Conservation (phyloP, 345 rosid genomes). For the Eucalyptus cladocalyx region DNA sequence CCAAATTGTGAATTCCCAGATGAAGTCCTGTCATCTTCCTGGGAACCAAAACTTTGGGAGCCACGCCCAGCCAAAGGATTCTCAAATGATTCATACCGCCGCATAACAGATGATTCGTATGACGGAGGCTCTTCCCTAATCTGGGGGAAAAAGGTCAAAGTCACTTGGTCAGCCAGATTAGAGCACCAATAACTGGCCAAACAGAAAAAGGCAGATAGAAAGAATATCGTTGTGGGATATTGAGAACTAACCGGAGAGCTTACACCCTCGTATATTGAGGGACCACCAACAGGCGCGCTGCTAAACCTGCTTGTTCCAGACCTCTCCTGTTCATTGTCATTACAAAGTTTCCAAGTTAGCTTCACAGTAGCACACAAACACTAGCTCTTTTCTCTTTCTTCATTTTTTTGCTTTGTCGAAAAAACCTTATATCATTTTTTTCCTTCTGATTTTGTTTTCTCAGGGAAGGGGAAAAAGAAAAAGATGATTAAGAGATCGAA, state of each 20-base stretch:
- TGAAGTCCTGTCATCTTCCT: slow-evolving; percentile 46
- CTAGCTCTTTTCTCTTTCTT: not conserved
- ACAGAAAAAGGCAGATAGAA: not conserved
- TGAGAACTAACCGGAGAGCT: slow-evolving; percentile 57
- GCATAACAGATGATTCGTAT: slow-evolving; percentile 51
- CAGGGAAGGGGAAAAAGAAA: not conserved
- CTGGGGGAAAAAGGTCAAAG: slow-evolving; percentile 15
- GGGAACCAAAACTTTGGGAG: slow-evolving; percentile 55
- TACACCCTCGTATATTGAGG: slow-evolving; percentile 49
- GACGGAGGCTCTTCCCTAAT: slow-evolving; percentile 93
- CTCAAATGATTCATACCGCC: slow-evolving; percentile 58
- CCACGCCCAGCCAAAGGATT: slow-evolving; percentile 56
- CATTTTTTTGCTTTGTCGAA: not conserved
- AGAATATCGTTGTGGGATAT: not conserved
- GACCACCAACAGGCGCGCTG: not conserved
- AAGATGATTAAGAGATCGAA: not conserved
- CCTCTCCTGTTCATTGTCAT: slow-evolving; percentile 34
- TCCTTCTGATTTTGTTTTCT: not conserved
- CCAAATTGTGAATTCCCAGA: slow-evolving; percentile 63
- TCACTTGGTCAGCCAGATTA: not conserved
- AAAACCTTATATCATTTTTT: not conserved
- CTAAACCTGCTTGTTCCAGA: slow-evolving; percentile 42
- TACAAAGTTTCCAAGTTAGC: not conserved
- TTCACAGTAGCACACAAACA: not conserved
- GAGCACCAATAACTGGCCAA: not conserved